phyloP scores from a whole-genome alignment of 352 stramenopile genomes.

The Phytophthora boehmeriae region DNA sequence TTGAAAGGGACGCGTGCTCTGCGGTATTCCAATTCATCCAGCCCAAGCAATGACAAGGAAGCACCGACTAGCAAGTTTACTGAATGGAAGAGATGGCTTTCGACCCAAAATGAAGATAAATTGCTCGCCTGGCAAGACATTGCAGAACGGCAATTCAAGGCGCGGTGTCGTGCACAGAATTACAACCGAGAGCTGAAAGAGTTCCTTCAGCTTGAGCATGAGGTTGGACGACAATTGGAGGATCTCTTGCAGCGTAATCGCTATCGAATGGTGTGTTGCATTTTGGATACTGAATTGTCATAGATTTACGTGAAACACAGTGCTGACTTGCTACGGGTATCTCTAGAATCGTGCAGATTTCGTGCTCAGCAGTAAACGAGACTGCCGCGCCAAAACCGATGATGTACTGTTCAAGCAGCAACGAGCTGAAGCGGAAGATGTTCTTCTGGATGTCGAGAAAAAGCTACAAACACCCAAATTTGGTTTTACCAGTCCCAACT shows the following conservation, averaged over 20 bases:
- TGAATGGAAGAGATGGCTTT: not conserved
- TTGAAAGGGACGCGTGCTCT: not conserved
- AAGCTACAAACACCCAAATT: not conserved
- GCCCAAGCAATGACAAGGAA: not conserved
- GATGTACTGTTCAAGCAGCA: not conserved
- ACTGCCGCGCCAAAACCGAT: no score
- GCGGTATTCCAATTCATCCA: not conserved
- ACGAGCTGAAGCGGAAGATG: not conserved
- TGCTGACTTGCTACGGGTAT: not conserved
- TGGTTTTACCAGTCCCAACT: not conserved
- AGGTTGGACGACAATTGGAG: not conserved
- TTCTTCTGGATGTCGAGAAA: not conserved
- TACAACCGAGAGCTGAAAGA: conserved; percentile 28
- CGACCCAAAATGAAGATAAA: not conserved
- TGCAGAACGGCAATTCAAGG: conserved; percentile 22
- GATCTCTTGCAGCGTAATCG: conserved; percentile 6
- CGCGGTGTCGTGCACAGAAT: conserved; percentile 11
- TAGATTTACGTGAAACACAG: not conserved
- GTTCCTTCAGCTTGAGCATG: not conserved
- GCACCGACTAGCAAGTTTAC: not conserved
- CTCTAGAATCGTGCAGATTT: not conserved
- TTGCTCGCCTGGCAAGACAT: conserved; percentile 13
- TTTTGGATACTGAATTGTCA: not conserved
- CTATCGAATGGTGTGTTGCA: not conserved
- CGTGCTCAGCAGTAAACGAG: not conserved